phyloP scores from a whole-genome alignment of 1,284 basidiomycete genomes.

The Pseudozyma pruni region DNA sequence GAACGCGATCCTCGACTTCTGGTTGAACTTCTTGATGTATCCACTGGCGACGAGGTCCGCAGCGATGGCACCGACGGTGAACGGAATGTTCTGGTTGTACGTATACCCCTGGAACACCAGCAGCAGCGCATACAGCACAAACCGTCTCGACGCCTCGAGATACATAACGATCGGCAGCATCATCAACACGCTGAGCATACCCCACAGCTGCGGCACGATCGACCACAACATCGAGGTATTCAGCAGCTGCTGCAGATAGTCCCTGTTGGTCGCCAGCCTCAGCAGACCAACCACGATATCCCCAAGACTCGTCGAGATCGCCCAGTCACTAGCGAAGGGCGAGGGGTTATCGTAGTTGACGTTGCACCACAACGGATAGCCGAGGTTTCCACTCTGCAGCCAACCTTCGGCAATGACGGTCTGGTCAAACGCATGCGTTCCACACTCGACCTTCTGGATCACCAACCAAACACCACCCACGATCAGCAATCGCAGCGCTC shows the following conservation, averaged over 20 bases:
- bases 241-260: conserved; percentile 69
- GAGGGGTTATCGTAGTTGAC: conserved; percentile 59
- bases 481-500: conserved; percentile 68
- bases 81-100: conserved; percentile 49
- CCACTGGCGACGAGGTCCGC: conserved; percentile 69
- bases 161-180: conserved; percentile 68
- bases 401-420: conserved; percentile 63
- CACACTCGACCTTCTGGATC: conserved; percentile 66
- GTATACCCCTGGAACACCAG: conserved; percentile 36
- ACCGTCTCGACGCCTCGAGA: conserved; percentile 65
- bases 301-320: conserved; percentile 53
- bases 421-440: conserved; percentile 55
- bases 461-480: conserved; percentile 68
- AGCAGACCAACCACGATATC: conserved; percentile 68
- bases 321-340: conserved; percentile 33
- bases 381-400: conserved; percentile 62
- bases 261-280: conserved; percentile 68
- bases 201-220: conserved; percentile 70
- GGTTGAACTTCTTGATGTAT: conserved; percentile 68
- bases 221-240: conserved; percentile 69
- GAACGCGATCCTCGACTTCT: conserved; percentile 67
- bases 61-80: conserved; percentile 67
- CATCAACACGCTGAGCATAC: conserved; percentile 69
- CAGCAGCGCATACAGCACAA: conserved; percentile 64
- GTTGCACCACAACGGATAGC: conserved; percentile 68